These are phyloP conservation scores for Candida koratica DNA, from an alignment of 805 yeast genomes.

Conservation along the genomic window DNA sequence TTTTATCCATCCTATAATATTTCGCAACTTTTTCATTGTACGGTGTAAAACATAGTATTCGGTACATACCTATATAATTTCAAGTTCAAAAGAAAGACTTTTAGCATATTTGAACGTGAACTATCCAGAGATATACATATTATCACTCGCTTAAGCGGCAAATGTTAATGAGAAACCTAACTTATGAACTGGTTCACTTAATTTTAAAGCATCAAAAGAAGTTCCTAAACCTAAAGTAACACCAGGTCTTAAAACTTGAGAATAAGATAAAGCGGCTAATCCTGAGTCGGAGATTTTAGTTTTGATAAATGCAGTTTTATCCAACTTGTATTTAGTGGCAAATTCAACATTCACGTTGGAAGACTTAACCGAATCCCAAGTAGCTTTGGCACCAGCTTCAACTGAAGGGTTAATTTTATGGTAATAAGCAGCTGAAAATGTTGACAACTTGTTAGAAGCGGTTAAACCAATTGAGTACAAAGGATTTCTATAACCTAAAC, in stretches of 20 bases:
- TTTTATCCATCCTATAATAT: not conserved
- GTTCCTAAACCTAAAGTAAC: slow-evolving; percentile 96
- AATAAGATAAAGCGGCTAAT: slow-evolving; percentile 87
- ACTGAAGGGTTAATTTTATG: slow-evolving; percentile 88
- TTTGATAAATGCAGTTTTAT: slow-evolving; percentile 84
- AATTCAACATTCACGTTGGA: slow-evolving; percentile 88
- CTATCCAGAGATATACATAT: not conserved
- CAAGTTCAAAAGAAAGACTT: slow-evolving; percentile 8
- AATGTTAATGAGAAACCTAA: slow-evolving; percentile 92
- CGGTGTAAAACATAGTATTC: slow-evolving; percentile 3
- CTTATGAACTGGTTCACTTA: slow-evolving; percentile 96
- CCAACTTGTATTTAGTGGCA: slow-evolving; percentile 92
- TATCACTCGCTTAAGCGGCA: slow-evolving; percentile 63
- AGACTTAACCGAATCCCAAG: slow-evolving; percentile 83
- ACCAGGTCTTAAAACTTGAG: slow-evolving; percentile 93
- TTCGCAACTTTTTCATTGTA: slow-evolving; percentile 2
- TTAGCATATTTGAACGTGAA: slow-evolving; percentile 4
- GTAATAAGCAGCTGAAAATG: slow-evolving; percentile 94
- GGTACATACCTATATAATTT: slow-evolving; percentile 5
- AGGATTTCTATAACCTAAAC: slow-evolving; percentile 88
- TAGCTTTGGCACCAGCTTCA: slow-evolving; percentile 98
- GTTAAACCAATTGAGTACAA: slow-evolving; percentile 81
- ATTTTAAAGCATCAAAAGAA: slow-evolving; percentile 91
- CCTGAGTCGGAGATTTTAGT: slow-evolving; percentile 97
- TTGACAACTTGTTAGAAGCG: slow-evolving; percentile 80